Percentiles rank a stretch among this genome's conserved stretches.
phyloP scores from a whole-genome alignment of 345 rosid species.

The Corchorus capsularis region DNA sequence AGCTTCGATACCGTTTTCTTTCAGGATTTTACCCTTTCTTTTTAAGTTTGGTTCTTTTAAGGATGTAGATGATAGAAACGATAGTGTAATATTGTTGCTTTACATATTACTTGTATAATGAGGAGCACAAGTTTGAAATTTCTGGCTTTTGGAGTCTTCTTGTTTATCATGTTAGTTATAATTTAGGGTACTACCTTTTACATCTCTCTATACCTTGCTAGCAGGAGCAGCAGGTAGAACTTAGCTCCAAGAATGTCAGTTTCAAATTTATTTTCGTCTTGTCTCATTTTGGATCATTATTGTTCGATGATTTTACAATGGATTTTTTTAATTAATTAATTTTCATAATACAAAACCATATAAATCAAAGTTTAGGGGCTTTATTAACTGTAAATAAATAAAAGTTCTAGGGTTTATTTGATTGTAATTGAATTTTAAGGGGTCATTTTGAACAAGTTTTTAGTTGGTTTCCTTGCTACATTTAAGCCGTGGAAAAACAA shows the following conservation, averaged over 20 bases:
- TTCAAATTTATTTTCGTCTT: background rate
- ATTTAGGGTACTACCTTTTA: background rate
- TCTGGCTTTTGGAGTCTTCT: background rate
- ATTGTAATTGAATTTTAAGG: no score
- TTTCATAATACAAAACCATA: no score
- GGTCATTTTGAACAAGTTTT: no score
- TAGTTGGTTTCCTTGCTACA: no score
- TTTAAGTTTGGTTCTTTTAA: slow-evolving; percentile 1
- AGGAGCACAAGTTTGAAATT: slow-evolving; percentile 13
- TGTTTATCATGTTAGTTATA: no score
- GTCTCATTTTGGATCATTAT: background rate
- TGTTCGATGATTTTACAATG: no score
- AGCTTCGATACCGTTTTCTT: background rate
- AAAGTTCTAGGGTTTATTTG: no score
- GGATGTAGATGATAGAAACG: slow-evolving; percentile 29
- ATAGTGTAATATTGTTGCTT: slow-evolving; percentile 31
- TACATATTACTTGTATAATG: slow-evolving; percentile 20
- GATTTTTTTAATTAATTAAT: no score
- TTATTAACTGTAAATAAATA: no score
- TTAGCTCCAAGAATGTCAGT: background rate
- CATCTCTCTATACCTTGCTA: background rate
- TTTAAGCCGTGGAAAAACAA: no score
- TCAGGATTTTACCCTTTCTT: background rate
- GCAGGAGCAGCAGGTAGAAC: background rate
- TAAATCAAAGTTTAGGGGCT: no score